Evolutionary conservation across 73 alveolate genomes (phyloP), one percentile per base, ranked within the genome.

Genomic region (Urostyla sp.): DNA sequence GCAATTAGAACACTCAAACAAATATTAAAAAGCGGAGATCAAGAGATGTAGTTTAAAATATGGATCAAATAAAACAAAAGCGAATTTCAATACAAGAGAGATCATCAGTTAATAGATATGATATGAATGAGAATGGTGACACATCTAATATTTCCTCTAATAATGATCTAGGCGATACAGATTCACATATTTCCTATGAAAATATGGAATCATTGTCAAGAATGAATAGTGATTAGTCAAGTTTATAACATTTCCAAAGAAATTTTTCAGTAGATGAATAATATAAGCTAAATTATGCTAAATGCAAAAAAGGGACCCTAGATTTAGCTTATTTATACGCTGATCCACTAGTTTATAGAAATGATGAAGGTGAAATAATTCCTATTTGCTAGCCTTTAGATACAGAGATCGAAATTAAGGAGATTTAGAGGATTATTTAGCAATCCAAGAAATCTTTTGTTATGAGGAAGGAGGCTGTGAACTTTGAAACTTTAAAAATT

Each of bases 251-350:
- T n/a, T n/a, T n/a, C n/a, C n/a, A n/a, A n/a, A n/a, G n/a, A n/a
- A n/a, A n/a, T n/a, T n/a, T n/a, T n/a, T n/a, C n/a, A n/a, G n/a
- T n/a, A n/a, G n/a, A n/a, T n/a, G n/a, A n/a, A n/a, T n/a, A n/a
- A n/a, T n/a, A n/a, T n/a, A n/a, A 23, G 23, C 23, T 5, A 43
- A 10, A 43, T 23, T 6, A 63, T 40, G 60, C 37, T 4, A 1
- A 1, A 10, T 26, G 79, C 59, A 16, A 18, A 51, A 75, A 55
- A 28, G 36, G 43, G 55, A 75, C 24, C 40, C 73, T 84, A 28
- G 95, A 89, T 38, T 15, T 89, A 6, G 95, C 87, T 30, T 67
- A 57, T 50, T 69, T 89, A 21, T 89, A 63, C 32, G 74, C 95
- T 18, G 92, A 75, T 11, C 95, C 95, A n/a, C 76, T 89, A n/a